phyloP scores from a whole-genome alignment of 805 yeast genomes.

The Spathaspora girioi region DNA sequence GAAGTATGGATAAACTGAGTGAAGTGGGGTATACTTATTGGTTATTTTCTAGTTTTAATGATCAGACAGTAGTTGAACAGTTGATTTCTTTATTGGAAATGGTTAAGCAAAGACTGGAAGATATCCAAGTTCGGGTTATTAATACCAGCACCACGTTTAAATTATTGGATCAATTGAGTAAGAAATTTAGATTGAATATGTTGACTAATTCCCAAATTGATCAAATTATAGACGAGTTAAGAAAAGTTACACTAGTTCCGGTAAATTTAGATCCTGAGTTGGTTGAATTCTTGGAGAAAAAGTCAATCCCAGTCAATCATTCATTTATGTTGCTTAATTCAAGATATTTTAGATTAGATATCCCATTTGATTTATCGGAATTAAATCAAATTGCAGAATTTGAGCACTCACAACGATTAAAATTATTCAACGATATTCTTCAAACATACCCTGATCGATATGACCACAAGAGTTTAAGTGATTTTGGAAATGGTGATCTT shows the following conservation, averaged over 20 bases:
- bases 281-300: slow-evolving; percentile 20
- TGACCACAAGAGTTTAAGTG: slow-evolving; percentile 13
- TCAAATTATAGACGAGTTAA: slow-evolving; percentile 2
- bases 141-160: slow-evolving; percentile 19
- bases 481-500: slow-evolving; percentile 11
- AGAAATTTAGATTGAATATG: background rate
- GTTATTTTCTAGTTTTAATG: slow-evolving; percentile 55
- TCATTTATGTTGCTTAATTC: slow-evolving; percentile 52
- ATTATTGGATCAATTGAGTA: slow-evolving; percentile 2
- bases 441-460: slow-evolving; percentile 24
- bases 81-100: slow-evolving; percentile 32
- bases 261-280: background rate
- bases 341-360: slow-evolving; percentile 38
- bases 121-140: slow-evolving; percentile 36
- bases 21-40: slow-evolving; percentile 51
- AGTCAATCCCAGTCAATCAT: slow-evolving; percentile 28
- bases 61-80: slow-evolving; percentile 38
- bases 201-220: slow-evolving; percentile 11
- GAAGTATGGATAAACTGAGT: slow-evolving; percentile 8
- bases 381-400: slow-evolving; percentile 39
- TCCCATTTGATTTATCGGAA: slow-evolving; percentile 17
- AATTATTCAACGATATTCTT: slow-evolving; percentile 23
- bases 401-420: slow-evolving; percentile 47
- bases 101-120: slow-evolving; percentile 17
- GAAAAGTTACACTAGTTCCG: slow-evolving; percentile 1